Evolutionary conservation across 2,329 filamentous ascomycete genomes (phyloP).

Genomic region (Ceratocystis destructans): DNA sequence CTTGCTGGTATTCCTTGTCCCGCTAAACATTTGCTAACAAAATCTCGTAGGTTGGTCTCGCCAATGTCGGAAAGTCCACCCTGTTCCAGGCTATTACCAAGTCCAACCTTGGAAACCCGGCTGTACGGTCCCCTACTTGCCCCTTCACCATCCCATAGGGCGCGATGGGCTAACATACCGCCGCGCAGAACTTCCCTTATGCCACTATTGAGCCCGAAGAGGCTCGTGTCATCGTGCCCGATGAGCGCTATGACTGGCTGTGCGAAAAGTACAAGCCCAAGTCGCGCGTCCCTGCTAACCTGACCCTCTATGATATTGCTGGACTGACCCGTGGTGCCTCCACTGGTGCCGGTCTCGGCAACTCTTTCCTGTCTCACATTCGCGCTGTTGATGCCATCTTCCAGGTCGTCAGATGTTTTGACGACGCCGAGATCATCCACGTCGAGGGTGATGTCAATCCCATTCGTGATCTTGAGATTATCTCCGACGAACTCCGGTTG

Average conservation of each 20-base stretch:
- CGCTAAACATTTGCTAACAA: conserved; percentile 4
- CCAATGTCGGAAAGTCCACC: conserved; percentile 98
- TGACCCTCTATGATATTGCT: conserved; percentile 98
- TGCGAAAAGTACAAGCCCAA: conserved; percentile 96
- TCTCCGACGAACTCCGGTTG: conserved; percentile 87
- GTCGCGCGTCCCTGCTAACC: conserved; percentile 87
- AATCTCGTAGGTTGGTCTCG: conserved; percentile 67
- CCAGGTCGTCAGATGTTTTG: conserved; percentile 92
- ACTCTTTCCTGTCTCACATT: conserved; percentile 96
- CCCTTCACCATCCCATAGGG: conserved; percentile 26
- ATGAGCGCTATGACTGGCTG: conserved; percentile 92
- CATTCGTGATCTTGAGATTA: conserved; percentile 85
- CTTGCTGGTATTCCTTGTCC: not conserved
- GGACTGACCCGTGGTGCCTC: conserved; percentile 92
- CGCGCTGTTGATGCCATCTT: conserved; percentile 97
- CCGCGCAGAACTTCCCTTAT: conserved; percentile 79
- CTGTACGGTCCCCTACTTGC: conserved; percentile 44
- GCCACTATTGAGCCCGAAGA: conserved; percentile 98
- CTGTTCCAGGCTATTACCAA: conserved; percentile 99
- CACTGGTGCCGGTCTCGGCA: conserved; percentile 92
- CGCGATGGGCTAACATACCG: conserved; percentile 23
- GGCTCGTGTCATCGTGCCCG: conserved; percentile 90
- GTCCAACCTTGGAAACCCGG: conserved; percentile 91
- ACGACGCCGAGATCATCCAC: conserved; percentile 98
- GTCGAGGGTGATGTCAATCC: conserved; percentile 98